A percentile compares a stretch with the other conserved stretches of the same genome.
phyloP scores from a whole-genome alignment of 345 rosid genomes.

The Streptanthus diversifolius region DNA sequence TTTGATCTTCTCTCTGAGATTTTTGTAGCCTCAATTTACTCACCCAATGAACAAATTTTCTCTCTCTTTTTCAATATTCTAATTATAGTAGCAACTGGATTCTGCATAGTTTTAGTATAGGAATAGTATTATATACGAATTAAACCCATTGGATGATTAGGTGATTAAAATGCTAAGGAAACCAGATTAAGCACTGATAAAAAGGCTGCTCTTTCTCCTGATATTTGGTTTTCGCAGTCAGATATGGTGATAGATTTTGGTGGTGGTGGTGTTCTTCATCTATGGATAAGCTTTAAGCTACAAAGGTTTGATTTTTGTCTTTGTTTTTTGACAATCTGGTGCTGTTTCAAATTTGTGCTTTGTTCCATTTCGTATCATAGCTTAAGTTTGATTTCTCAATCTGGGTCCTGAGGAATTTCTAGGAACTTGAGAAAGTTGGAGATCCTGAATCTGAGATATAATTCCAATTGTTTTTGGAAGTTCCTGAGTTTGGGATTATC shows the following conservation, averaged over 20 bases:
- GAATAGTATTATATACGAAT: not conserved
- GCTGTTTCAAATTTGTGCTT: not conserved
- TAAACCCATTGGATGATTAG: not conserved
- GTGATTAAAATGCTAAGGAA: slow-evolving; percentile 10
- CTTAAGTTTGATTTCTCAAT: not conserved
- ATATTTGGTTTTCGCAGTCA: not conserved
- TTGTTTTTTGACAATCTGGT: not conserved
- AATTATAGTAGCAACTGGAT: not conserved
- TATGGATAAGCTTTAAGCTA: slow-evolving; percentile 27
- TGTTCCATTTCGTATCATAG: not conserved
- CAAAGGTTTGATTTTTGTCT: slow-evolving; percentile 32
- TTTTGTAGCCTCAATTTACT: not conserved
- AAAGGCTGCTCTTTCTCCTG: not conserved
- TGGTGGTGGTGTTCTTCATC: slow-evolving; percentile 23
- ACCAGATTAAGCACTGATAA: slow-evolving; percentile 6
- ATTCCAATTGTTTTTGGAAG: too few species aligned
- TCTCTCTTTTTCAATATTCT: not conserved
- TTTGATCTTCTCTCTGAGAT: slow-evolving; percentile 12
- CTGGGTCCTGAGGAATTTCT: slow-evolving; percentile 16
- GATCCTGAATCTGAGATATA: slow-evolving; percentile 13
- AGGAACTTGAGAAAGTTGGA: not conserved
- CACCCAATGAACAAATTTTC: slow-evolving; percentile 1
- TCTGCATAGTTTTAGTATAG: not conserved
- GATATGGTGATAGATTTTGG: slow-evolving; percentile 28
- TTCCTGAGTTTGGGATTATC: too few species aligned